Conservation (phyloP, 176 grass and related monocot genomes). For the Dendrocalamus sinicus region DNA sequence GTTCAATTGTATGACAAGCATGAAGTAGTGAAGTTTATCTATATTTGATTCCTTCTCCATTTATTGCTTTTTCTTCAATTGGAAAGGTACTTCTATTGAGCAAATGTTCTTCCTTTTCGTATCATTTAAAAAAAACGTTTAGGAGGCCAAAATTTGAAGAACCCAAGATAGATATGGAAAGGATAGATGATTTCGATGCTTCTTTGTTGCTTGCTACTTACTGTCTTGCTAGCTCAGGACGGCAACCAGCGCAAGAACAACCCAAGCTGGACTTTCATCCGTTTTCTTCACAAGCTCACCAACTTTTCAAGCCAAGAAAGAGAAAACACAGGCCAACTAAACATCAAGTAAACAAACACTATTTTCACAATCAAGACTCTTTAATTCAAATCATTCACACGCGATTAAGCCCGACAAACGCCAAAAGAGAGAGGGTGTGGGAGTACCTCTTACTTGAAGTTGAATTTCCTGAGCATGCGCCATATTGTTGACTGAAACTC, state of each 20-base stretch:
- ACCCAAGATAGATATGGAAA: neutral
- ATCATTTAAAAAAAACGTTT: neutral
- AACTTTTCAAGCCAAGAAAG: neutral
- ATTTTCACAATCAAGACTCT: neutral
- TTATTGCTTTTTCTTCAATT: neutral
- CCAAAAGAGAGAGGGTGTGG: neutral
- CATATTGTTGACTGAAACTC: constrained; percentile 40
- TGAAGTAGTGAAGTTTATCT: neutral
- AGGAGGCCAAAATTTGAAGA: neutral
- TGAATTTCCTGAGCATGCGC: constrained; percentile 56
- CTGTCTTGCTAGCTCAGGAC: neutral
- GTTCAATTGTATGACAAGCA: neutral
- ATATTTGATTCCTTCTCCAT: neutral
- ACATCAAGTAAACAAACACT: neutral
- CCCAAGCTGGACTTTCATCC: too few relatives aligned
- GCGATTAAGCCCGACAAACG: neutral
- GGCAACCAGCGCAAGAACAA: too few relatives aligned
- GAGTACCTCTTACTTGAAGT: constrained; percentile 58
- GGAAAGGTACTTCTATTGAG: constrained; percentile 4
- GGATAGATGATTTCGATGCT: neutral
- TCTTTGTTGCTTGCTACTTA: neutral
- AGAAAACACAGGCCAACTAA: neutral
- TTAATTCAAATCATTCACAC: neutral
- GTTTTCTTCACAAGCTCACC: neutral
- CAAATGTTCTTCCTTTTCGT: neutral